phyloP scores from a whole-genome alignment of 208 protist genomes.

The Wallacemonas sp. region DNA sequence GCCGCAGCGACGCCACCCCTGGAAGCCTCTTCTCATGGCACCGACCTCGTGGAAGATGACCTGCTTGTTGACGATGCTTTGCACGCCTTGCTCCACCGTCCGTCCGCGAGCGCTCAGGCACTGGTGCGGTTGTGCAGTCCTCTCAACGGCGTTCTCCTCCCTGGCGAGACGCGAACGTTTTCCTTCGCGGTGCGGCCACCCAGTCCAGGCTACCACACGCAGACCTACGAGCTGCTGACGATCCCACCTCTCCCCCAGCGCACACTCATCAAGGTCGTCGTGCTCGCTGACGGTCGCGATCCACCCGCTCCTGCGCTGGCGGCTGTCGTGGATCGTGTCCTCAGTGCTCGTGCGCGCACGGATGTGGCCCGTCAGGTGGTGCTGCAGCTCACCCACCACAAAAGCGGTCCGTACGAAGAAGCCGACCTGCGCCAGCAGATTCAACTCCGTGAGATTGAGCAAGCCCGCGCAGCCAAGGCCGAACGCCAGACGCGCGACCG shows the following conservation, averaged over 20 bases:
- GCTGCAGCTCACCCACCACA: slow-evolving; percentile 31
- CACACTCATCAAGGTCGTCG: slow-evolving; percentile 61
- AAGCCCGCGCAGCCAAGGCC: slow-evolving; percentile 9
- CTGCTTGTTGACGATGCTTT: background rate
- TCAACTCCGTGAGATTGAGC: slow-evolving; percentile 1
- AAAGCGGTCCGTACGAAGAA: slow-evolving; percentile 26
- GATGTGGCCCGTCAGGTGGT: slow-evolving; percentile 48
- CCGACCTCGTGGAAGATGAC: background rate
- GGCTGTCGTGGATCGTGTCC: slow-evolving; percentile 16
- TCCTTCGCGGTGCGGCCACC: slow-evolving; percentile 67
- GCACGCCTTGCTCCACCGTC: slow-evolving; percentile 42
- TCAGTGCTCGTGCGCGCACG: slow-evolving; percentile 35
- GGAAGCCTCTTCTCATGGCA: background rate
- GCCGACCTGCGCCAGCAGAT: slow-evolving; percentile 36
- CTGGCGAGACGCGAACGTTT: slow-evolving; percentile 47
- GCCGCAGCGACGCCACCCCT: background rate
- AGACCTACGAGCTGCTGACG: slow-evolving; percentile 79
- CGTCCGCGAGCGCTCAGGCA: slow-evolving; percentile 10
- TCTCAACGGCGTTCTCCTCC: slow-evolving; percentile 74
- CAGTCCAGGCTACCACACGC: slow-evolving; percentile 43
- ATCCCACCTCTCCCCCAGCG: slow-evolving; percentile 57
- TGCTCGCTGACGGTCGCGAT: slow-evolving; percentile 29
- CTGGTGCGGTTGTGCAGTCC: slow-evolving; percentile 70
- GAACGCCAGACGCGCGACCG: slow-evolving; percentile 13
- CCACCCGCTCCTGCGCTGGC: slow-evolving; percentile 7